Percentiles rank a stretch among this genome's conserved stretches.
phyloP scores from a whole-genome alignment of 2,329 filamentous ascomycete genomes.

The Fusarium sp. region DNA sequence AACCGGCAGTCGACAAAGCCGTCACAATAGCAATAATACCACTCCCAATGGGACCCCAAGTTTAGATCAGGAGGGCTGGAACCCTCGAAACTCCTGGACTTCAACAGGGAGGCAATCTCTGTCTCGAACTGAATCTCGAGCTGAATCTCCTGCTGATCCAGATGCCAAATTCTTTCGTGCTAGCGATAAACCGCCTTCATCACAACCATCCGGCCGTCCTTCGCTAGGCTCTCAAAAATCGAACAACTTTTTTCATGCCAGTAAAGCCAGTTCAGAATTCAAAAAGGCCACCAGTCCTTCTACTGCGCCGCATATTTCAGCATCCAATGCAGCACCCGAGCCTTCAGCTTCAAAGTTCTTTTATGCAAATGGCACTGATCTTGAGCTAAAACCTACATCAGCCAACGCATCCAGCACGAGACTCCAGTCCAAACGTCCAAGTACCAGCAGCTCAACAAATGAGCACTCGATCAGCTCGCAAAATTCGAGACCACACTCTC shows the following conservation, averaged over 20 bases:
- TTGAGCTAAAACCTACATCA: slow-evolving; percentile 60
- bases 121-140: slow-evolving; percentile 45
- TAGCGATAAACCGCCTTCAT: slow-evolving; percentile 72
- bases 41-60: slow-evolving; percentile 74
- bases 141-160: slow-evolving; percentile 45
- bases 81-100: slow-evolving; percentile 53
- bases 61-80: slow-evolving; percentile 59
- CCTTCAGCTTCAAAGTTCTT: slow-evolving; percentile 73
- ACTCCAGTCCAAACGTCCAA: slow-evolving; percentile 55
- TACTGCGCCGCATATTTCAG: slow-evolving; percentile 50
- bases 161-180: slow-evolving; percentile 89
- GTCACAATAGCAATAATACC: slow-evolving; percentile 74
- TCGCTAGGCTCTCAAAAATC: slow-evolving; percentile 59
- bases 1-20: slow-evolving; percentile 77
- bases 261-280: slow-evolving; percentile 57
- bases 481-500: slow-evolving; percentile 62
- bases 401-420: slow-evolving; percentile 60
- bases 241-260: slow-evolving; percentile 70
- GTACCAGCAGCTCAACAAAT: slow-evolving; percentile 47
- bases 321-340: slow-evolving; percentile 53
- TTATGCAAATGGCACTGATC: slow-evolving; percentile 73
- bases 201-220: slow-evolving; percentile 52
- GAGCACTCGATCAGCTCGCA: slow-evolving; percentile 37
- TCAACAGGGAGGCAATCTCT: slow-evolving; percentile 41
- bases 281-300: slow-evolving; percentile 52